Percentiles rank a stretch among this genome's conserved stretches.
phyloP scores from a whole-genome alignment of 306 rosid species.

The Abrus pulchellus region DNA sequence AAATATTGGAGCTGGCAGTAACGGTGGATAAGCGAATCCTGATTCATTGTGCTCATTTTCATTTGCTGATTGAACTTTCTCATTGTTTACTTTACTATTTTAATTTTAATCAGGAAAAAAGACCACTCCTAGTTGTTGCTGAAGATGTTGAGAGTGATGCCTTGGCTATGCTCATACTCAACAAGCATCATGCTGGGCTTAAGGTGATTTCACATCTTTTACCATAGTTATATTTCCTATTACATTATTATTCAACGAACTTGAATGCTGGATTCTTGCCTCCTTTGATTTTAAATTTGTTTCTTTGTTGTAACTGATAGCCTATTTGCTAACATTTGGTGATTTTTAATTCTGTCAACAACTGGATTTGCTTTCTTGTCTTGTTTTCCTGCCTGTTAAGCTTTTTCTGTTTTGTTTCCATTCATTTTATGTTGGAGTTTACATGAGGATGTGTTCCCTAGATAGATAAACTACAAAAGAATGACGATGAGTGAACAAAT shows the following conservation, averaged over 20 bases:
- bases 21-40: constrained; percentile 61
- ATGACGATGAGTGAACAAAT: neutral
- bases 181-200: constrained; percentile 92
- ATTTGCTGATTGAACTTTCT: constrained; percentile 43
- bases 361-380: constrained; percentile 27
- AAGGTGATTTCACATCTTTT: constrained; percentile 66
- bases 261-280: constrained; percentile 17
- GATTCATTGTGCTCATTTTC: constrained; percentile 31
- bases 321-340: constrained; percentile 7
- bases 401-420: constrained; percentile 3
- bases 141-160: constrained; percentile 97
- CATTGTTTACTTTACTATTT: constrained; percentile 38
- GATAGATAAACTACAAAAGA: constrained; percentile 10
- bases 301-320: neutral
- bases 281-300: neutral
- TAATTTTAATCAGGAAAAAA: constrained; percentile 65
- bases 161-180: constrained; percentile 90
- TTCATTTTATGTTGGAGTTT: constrained; percentile 19
- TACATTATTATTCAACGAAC: constrained; percentile 10
- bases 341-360: constrained; percentile 14
- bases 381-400: neutral
- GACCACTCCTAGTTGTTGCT: constrained; percentile 91
- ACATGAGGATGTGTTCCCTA: constrained; percentile 9
- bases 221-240: constrained; percentile 29
- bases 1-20: constrained; percentile 77